phyloP scores from a whole-genome alignment of 2,329 filamentous ascomycete genomes.

The Endoconidiophora polonica region DNA sequence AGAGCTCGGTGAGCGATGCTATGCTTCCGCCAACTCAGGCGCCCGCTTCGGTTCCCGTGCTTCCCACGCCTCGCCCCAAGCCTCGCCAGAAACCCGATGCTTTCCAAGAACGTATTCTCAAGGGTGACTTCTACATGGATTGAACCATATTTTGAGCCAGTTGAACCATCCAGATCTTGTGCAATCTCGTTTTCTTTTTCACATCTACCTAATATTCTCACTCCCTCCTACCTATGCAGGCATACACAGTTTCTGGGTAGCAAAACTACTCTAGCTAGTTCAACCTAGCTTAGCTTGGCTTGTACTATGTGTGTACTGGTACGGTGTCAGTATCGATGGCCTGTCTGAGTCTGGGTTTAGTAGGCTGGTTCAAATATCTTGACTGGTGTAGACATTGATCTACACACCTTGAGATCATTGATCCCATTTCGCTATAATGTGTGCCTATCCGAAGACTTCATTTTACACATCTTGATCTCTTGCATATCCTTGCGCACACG shows the following conservation, averaged over 20 bases:
- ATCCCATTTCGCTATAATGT: too few relatives aligned
- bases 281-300: too few relatives aligned
- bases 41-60: background rate
- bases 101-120: constrained; percentile 91
- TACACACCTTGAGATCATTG: background rate
- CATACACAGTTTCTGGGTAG: background rate
- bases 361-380: too few relatives aligned
- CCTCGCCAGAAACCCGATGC: constrained; percentile 67
- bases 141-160: constrained; percentile 25
- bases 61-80: constrained; percentile 29
- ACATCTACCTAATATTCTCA: background rate
- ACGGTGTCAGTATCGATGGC: too few relatives aligned
- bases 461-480: too few relatives aligned
- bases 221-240: background rate
- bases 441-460: too few relatives aligned
- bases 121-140: constrained; percentile 98
- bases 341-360: too few relatives aligned
- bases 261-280: too few relatives aligned
- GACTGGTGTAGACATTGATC: too few relatives aligned
- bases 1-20: constrained; percentile 44
- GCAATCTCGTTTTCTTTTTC: background rate
- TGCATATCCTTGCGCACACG: too few relatives aligned
- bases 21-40: constrained; percentile 19
- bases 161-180: too few relatives aligned
- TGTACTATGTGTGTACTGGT: too few relatives aligned